Conservation (phyloP, 768 basidiomycete genomes). For the Boletus vermiculosoides region DNA sequence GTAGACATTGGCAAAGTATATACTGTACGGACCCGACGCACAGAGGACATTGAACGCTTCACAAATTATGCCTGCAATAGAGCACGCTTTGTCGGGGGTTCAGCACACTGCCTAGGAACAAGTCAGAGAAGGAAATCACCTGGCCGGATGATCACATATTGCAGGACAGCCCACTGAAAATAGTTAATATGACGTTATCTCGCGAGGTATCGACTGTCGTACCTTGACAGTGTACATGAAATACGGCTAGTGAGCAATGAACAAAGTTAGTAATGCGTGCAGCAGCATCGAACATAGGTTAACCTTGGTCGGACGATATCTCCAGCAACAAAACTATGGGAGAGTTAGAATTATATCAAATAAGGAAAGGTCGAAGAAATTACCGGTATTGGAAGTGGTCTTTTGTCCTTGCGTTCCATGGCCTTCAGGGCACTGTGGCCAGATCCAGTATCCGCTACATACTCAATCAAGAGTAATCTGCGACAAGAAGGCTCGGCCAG, state of each 20-base stretch:
- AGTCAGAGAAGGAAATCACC: conserved; percentile 23
- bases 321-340: conserved; percentile 72
- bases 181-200: neutral
- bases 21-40: conserved; percentile 54
- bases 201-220: conserved; percentile 2
- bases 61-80: conserved; percentile 78
- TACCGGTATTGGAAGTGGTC: conserved; percentile 65
- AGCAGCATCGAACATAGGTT: neutral
- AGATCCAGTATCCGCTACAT: conserved; percentile 67
- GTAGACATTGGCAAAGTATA: conserved; percentile 66
- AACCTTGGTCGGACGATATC: conserved; percentile 80
- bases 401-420: conserved; percentile 78
- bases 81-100: conserved; percentile 27
- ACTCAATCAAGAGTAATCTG: conserved; percentile 81
- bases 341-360: neutral
- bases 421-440: conserved; percentile 65
- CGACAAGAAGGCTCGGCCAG: neutral
- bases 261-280: conserved; percentile 3
- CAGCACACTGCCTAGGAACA: neutral
- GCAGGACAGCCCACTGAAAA: conserved; percentile 77
- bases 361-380: conserved; percentile 23
- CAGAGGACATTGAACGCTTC: conserved; percentile 70
- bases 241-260: conserved; percentile 51
- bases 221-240: conserved; percentile 90
- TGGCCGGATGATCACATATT: conserved; percentile 79